A percentile compares a stretch with the other conserved stretches of the same genome.
These are phyloP conservation scores for Brassica napus DNA, from an alignment of 345 rosid genomes.

Conservation along the genomic window DNA sequence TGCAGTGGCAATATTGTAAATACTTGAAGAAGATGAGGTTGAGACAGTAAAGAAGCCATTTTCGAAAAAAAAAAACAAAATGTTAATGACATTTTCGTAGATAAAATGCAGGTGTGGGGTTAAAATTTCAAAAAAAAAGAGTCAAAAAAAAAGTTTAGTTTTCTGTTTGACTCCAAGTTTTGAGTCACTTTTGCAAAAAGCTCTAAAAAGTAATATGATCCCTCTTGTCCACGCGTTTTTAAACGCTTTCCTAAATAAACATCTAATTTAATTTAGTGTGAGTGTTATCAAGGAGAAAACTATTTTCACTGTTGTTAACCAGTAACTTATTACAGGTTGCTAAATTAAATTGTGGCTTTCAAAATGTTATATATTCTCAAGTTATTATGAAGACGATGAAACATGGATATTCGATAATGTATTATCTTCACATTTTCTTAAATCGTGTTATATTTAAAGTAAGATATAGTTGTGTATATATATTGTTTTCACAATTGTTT, in stretches of 20 bases:
- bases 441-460: neutral
- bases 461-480: neutral
- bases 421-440: neutral
- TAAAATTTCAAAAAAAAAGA: no score
- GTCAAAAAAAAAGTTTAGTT: no score
- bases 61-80: no score
- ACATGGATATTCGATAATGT: neutral
- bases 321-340: neutral
- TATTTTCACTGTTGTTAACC: neutral
- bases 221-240: neutral
- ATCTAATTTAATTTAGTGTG: neutral
- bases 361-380: neutral
- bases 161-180: no score
- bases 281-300: neutral
- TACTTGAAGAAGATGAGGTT: no score
- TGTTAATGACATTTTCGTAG: no score
- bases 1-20: no score
- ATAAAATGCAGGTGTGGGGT: no score
- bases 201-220: no score
- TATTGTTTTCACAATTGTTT: neutral
- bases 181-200: no score
- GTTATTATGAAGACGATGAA: neutral
- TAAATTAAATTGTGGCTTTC: neutral
- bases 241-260: neutral
- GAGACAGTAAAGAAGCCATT: no score